Evolutionary conservation across 148 eudicot species (phyloP), one percentile per base, ranked within the genome.

Genomic region (Vaccinium myrtillus): DNA sequence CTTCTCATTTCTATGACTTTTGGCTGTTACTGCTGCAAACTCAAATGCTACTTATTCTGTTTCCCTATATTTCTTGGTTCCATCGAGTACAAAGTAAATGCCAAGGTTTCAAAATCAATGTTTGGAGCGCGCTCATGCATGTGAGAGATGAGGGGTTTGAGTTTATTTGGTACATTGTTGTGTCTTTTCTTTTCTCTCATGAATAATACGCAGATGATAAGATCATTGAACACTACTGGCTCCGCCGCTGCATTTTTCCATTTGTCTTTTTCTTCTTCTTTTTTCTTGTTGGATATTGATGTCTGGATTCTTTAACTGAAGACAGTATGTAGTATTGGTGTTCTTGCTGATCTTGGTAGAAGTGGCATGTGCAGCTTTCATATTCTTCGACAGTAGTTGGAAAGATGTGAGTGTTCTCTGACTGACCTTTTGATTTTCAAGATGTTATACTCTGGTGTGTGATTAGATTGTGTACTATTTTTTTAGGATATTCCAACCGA

Each of bases 341-440:
- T 50, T 95, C 84, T 85, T 97, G 88, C 87, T 97, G 88, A 94
- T 97, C 87, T 89, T 97, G 90, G 86, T 90, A 81, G 98, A 97
- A 91, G 87, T 89, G 65, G 98, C 93, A n/a, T n/a, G 77, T 88
- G 90, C 84, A 81, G 96, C 96, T 86, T 95, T 95, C 86, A 87
- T 95, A 50, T 97, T 90, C 89, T 95, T 95, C 88, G 93, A 95
- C 89, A 87, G 92, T 84, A 88, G 87, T 87, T 97, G 99, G 99
- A 85, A 85, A 84, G 92, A 92, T 61, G 99, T 97, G 90, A 90
- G 92, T 85, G 63, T 30, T 84, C 46, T 73, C 54, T 75, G 8
- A 56, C 82, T 53, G 14, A 58, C 15, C 36, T 51, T 67, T 75
- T 43, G 16, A 48, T 56, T 86, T 83, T 25, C 53, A 23, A 73